phyloP scores from a whole-genome alignment of 129 eudicot species.

The Daucus carota region DH1_v3.0 NC_030385.2:39931001-39931500 shows the following conservation, averaged over 20 bases:
- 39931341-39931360: background rate
- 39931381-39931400: slow-evolving; percentile 52
- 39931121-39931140: slow-evolving; percentile 55
- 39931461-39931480: background rate
- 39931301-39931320: background rate
- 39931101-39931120: slow-evolving; percentile 60
- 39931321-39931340: background rate
- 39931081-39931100: slow-evolving; percentile 62
- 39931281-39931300: slow-evolving; percentile 26
- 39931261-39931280: slow-evolving; percentile 61
- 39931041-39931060: slow-evolving; percentile 35
- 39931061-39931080: slow-evolving; percentile 76
- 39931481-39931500: background rate
- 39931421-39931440: slow-evolving; percentile 66
- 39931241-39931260: slow-evolving; percentile 47
- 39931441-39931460: slow-evolving; percentile 95
- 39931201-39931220: slow-evolving; percentile 28
- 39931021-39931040: slow-evolving; percentile 1
- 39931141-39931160: slow-evolving; percentile 75
- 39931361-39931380: slow-evolving; percentile 61
- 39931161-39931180: slow-evolving; percentile 88
- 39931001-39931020: background rate
- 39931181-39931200: slow-evolving; percentile 40
- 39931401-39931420: slow-evolving; percentile 89
- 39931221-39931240: slow-evolving; percentile 38